Evolutionary conservation across 805 yeast species (phyloP), one percentile per base, ranked within the genome.

Genomic region (Hanseniaspora jakobsenii): DNA sequence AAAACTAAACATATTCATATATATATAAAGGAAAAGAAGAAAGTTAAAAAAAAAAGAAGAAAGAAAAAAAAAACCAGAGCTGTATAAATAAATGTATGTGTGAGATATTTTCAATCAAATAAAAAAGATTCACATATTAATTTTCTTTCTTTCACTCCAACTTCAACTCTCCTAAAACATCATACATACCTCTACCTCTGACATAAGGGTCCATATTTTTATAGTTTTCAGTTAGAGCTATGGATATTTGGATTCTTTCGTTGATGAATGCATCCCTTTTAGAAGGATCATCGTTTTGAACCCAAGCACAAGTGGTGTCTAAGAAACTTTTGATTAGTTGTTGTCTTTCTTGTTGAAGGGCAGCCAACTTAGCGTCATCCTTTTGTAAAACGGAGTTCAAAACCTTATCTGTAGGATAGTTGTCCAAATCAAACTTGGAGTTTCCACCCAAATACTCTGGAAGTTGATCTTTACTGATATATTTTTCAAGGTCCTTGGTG

Each of bases 361-460:
- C 53, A 34, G 65, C 69, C 44, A 70, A 71, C 0, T 69, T 70
- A 16, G 62, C 75, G 37, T 64, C 65, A 47, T 68, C 72, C 19
- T 63, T 52, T 10, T 18, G 18, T 35, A 69, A 49, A 36, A 68
- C 56, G 29, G 65, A 68, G 54, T 84, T 83, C 47, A 38, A 36
- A 5, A 29, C 34, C 14, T 29, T 22, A 26, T 95, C 94, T 32
- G 64, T 64, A 16, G 66, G 61, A 60, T 81, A 91, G 43, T 72
- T 59, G 29, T 64, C 71, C 29, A 71, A 73, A 48, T 74, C 77
- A 51, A 65, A 70, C 18, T 59, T 62, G 50, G 78, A 79, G 9
- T 69, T 66, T 34, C 97, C 97, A 10, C 94, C 96, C 48, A 87
- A 61, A 31, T 71, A 73, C 50, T 67, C 64, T 24, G 94, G 87